Conservation (phyloP, 1,284 basidiomycete species). For the Ustilago shanxiensis region DNA sequence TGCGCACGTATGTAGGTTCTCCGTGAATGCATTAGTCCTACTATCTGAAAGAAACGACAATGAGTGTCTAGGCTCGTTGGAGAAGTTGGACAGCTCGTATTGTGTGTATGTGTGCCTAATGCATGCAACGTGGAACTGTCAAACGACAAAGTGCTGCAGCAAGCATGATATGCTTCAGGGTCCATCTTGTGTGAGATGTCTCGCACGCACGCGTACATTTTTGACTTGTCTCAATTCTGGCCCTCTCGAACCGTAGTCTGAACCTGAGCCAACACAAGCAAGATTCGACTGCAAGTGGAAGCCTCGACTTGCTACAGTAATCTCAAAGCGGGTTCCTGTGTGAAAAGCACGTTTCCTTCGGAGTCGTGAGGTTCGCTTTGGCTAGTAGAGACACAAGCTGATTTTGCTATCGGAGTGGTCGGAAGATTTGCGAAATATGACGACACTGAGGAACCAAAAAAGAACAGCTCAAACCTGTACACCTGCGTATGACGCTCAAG, state of each 20-base stretch:
- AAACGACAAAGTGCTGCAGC: not conserved
- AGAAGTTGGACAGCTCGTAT: too few species aligned
- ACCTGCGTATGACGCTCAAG: not conserved
- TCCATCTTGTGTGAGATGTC: constrained; percentile 22
- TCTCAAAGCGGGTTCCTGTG: too few species aligned
- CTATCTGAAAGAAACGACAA: too few species aligned
- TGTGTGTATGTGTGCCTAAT: too few species aligned
- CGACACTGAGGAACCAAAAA: not conserved
- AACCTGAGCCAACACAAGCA: not conserved
- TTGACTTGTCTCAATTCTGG: constrained; percentile 12
- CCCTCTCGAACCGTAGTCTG: not conserved
- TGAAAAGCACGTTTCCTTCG: not conserved
- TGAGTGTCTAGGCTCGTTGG: not conserved
- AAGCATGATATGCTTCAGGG: constrained; percentile 6
- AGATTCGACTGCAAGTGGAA: too few species aligned
- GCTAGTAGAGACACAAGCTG: not conserved
- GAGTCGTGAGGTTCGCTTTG: not conserved
- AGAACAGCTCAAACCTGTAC: not conserved
- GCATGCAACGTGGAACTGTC: constrained; percentile 1
- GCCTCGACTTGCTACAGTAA: too few species aligned
- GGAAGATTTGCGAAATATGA: constrained; percentile 1
- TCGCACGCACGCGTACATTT: constrained; percentile 3
- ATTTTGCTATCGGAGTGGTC: not conserved
- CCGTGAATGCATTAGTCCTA: too few species aligned
- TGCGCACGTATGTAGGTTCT: too few species aligned